Evolutionary conservation across 2,329 filamentous ascomycete genomes (phyloP), one percentile per base, ranked within the genome.

Genomic region (Ophiostoma sp.): DNA sequence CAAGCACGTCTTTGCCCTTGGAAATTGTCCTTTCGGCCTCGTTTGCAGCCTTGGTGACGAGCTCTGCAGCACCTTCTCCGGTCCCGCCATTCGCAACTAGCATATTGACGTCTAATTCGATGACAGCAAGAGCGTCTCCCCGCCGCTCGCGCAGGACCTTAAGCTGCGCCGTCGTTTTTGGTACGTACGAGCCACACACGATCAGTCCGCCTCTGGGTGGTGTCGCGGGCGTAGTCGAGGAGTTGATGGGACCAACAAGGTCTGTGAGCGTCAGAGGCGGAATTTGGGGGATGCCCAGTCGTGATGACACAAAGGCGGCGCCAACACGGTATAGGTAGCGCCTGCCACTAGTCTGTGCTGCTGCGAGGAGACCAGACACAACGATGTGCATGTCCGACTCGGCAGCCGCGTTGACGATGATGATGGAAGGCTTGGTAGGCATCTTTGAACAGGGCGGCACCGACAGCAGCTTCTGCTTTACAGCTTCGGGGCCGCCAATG

Each of bases 371-470:
- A 0, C 82, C 85, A 0, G 79, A 76, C 0, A 85, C 79, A 4
- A 86, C 81, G 14, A 85, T 80, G 66, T 85, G 81, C 78, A 84
- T 82, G 69, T 85, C 83, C 11, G 78, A 76, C 70, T 83, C 81
- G 8, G 78, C 78, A 0, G 79, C 81, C 2, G 82, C 81, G 72
- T 84, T 84, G 27, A 82, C 78, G 64, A 84, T 45, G 44, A 45
- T 45, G 44, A 45, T 45, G 77, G 0, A 84, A 74, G 16, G 84
- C 79, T 1, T 76, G 76, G 8, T 78, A 78, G 18, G 75, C 75
- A 0, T 76, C 27, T 72, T 2, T 45, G 44, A 45, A 7, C 79
- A 73, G 0, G 71, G 70, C 5, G 79, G 72, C 8, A 86, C 72
- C 47, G 79, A 77, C 69, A 79, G 70, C 3, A 76, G 73, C 5